phyloP scores from a whole-genome alignment of 805 yeast genomes.

The Yamadazyma phyllophila region DNA sequence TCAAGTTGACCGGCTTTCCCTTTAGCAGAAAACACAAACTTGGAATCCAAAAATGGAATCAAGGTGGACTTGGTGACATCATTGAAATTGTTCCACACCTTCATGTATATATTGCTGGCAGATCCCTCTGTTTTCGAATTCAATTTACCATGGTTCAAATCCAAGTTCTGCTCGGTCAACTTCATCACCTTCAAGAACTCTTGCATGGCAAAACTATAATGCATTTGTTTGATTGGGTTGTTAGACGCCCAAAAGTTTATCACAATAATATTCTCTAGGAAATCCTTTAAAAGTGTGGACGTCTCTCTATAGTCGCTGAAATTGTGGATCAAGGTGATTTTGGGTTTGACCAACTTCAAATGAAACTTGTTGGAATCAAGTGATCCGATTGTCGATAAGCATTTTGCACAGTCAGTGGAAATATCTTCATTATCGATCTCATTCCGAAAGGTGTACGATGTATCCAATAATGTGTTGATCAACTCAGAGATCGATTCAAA shows the following conservation, averaged over 20 bases:
- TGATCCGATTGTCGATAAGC: constrained; percentile 75
- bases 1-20: constrained; percentile 22
- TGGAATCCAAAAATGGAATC: constrained; percentile 71
- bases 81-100: constrained; percentile 63
- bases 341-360: constrained; percentile 39
- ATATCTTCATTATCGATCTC: constrained; percentile 42
- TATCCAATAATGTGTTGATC: constrained; percentile 52
- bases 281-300: constrained; percentile 58
- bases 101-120: constrained; percentile 18
- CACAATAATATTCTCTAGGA: constrained; percentile 69
- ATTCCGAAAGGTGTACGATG: constrained; percentile 55
- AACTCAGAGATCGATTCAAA: constrained; percentile 37
- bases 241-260: constrained; percentile 88
- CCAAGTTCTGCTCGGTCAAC: constrained; percentile 28
- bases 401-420: constrained; percentile 60
- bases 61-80: constrained; percentile 70
- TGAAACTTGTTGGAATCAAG: constrained; percentile 61
- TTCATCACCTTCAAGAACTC: constrained; percentile 69
- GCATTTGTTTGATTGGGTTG: constrained; percentile 80
- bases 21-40: constrained; percentile 55
- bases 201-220: constrained; percentile 86
- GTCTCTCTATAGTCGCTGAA: constrained; percentile 62
- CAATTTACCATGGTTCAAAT: constrained; percentile 4
- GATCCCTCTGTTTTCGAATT: background rate
- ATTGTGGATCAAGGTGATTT: constrained; percentile 55